Conservation (phyloP, 768 basidiomycete genomes). For the Galerina marginata region DNA sequence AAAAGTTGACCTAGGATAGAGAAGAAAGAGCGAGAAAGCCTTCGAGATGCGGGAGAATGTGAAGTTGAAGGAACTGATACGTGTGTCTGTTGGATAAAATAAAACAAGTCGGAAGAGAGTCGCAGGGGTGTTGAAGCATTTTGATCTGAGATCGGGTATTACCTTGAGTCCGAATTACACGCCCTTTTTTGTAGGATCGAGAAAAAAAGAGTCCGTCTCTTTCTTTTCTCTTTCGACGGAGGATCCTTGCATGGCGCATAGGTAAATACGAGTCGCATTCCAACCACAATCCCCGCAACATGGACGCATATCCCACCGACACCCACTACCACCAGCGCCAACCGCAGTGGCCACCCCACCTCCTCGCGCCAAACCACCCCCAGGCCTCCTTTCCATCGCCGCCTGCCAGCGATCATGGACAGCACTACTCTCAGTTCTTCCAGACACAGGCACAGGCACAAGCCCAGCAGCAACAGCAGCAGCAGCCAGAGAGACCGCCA, state of each 20-base stretch:
- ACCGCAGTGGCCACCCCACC: conserved; percentile 24
- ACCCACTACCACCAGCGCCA: conserved; percentile 18
- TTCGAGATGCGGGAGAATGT: conserved; percentile 10
- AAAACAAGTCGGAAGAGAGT: conserved; percentile 7
- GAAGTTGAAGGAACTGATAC: conserved; percentile 8
- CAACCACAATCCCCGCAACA: neutral
- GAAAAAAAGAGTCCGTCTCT: conserved; percentile 9
- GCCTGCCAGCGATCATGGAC: conserved; percentile 23
- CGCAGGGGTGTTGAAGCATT: conserved; percentile 5
- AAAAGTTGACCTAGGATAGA: conserved; percentile 1
- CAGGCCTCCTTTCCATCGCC: conserved; percentile 23
- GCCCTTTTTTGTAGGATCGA: conserved; percentile 13
- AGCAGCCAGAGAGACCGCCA: conserved; percentile 22
- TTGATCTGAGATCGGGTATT: conserved; percentile 24
- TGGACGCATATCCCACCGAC: conserved; percentile 12
- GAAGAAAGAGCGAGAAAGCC: conserved; percentile 1
- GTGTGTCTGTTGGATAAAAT: conserved; percentile 12
- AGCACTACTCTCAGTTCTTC: conserved; percentile 33
- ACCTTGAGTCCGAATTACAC: conserved; percentile 20
- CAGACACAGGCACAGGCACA: conserved; percentile 20
- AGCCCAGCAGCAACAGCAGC: conserved; percentile 31
- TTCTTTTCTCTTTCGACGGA: conserved; percentile 5
- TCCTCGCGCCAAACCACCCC: conserved; percentile 14
- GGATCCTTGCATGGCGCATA: conserved; percentile 14
- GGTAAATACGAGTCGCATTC: conserved; percentile 5